A percentile compares a stretch with the other conserved stretches of the same genome.
These are phyloP conservation scores for Xerocomus potaroensis DNA, from an alignment of 768 basidiomycete species.

Conservation along the genomic window DNA sequence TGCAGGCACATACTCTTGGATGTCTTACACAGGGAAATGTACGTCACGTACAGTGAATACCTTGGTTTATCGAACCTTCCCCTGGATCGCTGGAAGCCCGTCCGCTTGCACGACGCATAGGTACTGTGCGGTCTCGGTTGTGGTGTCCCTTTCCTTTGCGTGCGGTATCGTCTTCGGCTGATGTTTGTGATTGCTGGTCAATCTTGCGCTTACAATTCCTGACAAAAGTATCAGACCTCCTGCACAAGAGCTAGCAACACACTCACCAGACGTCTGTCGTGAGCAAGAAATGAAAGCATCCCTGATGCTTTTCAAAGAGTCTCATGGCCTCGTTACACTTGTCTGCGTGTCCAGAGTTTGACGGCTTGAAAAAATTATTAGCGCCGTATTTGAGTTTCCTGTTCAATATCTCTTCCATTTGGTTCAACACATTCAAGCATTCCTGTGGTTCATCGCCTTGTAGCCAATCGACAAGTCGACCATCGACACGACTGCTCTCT, in stretches of 20 bases:
- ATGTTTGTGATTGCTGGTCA: not conserved
- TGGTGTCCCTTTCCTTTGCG: not conserved
- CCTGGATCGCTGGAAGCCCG: not conserved
- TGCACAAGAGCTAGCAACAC: not conserved
- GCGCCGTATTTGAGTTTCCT: not conserved
- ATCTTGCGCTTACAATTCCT: slow-evolving; percentile 5
- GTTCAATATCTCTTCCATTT: slow-evolving; percentile 6
- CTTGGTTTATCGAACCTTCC: not conserved
- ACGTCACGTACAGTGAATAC: not conserved
- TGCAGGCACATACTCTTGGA: not conserved
- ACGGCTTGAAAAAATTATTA: not conserved
- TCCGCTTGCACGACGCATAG: no score
- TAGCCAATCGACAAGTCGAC: slow-evolving; percentile 10
- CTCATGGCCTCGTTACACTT: slow-evolving; percentile 1
- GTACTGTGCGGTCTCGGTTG: not conserved
- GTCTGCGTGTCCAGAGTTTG: not conserved
- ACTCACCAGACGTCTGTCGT: slow-evolving; percentile 11
- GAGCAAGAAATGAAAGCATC: slow-evolving; percentile 14
- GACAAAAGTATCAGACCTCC: not conserved
- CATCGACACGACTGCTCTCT: not conserved
- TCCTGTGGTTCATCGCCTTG: not conserved
- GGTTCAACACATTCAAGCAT: slow-evolving; percentile 5
- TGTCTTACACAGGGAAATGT: not conserved
- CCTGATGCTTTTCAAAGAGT: not conserved
- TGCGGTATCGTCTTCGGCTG: no score